Conservation (phyloP, 495 filamentous ascomycete species). For the Bathelium albidoporum region DNA sequence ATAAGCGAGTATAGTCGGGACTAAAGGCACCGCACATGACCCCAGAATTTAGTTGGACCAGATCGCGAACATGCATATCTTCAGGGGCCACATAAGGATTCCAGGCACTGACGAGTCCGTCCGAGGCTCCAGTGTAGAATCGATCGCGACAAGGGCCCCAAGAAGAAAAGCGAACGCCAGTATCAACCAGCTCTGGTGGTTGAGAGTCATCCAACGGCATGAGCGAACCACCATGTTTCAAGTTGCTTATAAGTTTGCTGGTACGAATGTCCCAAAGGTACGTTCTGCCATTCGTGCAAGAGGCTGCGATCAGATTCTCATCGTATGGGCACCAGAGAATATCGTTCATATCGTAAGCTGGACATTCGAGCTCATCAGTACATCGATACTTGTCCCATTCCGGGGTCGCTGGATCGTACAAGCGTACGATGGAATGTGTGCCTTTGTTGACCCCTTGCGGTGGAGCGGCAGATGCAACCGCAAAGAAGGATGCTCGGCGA, state of each 20-base stretch:
- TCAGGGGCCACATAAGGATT: slow-evolving; percentile 53
- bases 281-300: slow-evolving; percentile 71
- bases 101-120: slow-evolving; percentile 82
- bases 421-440: slow-evolving; percentile 41
- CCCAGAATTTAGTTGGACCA: slow-evolving; percentile 40
- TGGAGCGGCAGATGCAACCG: slow-evolving; percentile 29
- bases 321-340: slow-evolving; percentile 45
- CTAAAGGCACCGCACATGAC: slow-evolving; percentile 63
- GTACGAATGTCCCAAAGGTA: slow-evolving; percentile 77
- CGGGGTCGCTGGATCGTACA: slow-evolving; percentile 38
- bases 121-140: slow-evolving; percentile 83
- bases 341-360: slow-evolving; percentile 80
- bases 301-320: slow-evolving; percentile 59
- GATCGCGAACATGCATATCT: slow-evolving; percentile 53
- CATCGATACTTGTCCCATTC: slow-evolving; percentile 27
- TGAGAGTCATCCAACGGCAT: slow-evolving; percentile 48
- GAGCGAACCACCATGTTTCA: slow-evolving; percentile 60
- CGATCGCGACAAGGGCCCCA: slow-evolving; percentile 64
- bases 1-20: slow-evolving; percentile 55
- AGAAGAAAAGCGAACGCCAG: slow-evolving; percentile 67
- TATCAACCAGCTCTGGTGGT: slow-evolving; percentile 57
- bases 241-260: slow-evolving; percentile 47
- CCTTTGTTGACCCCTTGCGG: slow-evolving; percentile 28
- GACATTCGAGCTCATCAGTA: slow-evolving; percentile 51
- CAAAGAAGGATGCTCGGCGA: slow-evolving; percentile 52